Percentiles rank a stretch among this genome's conserved stretches.
These are phyloP conservation scores for Trichoderma guizhouense DNA, from an alignment of 2,329 filamentous ascomycete genomes.

Conservation along the genomic window DNA sequence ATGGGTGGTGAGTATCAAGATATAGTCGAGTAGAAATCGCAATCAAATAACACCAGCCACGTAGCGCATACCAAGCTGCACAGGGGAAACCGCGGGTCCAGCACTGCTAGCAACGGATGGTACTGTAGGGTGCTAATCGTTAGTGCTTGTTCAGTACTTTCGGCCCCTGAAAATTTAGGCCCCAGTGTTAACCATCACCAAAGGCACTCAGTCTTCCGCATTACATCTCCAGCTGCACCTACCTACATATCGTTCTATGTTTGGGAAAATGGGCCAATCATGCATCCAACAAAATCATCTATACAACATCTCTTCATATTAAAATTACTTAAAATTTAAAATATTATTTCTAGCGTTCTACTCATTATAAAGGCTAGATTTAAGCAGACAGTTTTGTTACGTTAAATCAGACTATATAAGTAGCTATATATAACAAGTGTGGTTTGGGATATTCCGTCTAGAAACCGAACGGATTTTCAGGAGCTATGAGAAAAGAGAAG, in stretches of 20 bases:
- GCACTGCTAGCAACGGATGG: background rate
- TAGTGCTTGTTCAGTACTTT: background rate
- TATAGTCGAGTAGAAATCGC: background rate
- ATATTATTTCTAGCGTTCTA: constrained; percentile 12
- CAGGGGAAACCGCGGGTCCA: background rate
- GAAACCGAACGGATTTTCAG: constrained; percentile 54
- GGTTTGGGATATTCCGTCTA: constrained; percentile 24
- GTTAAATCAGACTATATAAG: constrained; percentile 11
- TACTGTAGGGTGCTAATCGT: background rate
- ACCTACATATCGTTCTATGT: background rate
- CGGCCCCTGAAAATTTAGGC: background rate
- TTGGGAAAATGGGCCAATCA: background rate
- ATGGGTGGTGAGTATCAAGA: background rate
- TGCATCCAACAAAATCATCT: background rate
- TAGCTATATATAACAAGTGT: constrained; percentile 7
- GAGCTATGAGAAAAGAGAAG: constrained; percentile 34
- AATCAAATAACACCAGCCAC: background rate
- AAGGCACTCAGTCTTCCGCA: background rate
- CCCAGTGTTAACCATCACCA: background rate
- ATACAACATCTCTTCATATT: constrained; percentile 6
- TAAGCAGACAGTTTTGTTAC: constrained; percentile 8
- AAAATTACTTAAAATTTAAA: constrained; percentile 11
- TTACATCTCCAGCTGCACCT: background rate
- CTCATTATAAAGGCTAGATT: constrained; percentile 7
- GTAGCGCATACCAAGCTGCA: background rate